Evolutionary conservation across 805 yeast genomes (phyloP).

Genomic region (Wickerhamomyces tratensis): DNA sequence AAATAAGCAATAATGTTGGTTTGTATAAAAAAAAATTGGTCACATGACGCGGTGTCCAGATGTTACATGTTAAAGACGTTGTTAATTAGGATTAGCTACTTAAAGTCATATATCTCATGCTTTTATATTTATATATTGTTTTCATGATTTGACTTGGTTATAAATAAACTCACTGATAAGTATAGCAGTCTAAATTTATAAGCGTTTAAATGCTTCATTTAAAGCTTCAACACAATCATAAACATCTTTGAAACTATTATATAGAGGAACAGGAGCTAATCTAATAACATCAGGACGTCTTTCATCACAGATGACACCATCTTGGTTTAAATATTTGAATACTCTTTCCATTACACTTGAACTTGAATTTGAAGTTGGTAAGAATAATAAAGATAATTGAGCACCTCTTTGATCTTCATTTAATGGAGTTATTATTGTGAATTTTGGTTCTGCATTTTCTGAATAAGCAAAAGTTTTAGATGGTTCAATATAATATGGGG

Average conservation of each 20-base stretch:
- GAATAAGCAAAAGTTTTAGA: conserved; percentile 13
- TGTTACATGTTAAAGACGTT: too few species aligned
- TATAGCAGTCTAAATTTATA: too few species aligned
- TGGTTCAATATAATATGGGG: conserved; percentile 34
- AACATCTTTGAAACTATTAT: conserved; percentile 68
- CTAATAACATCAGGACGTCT: conserved; percentile 86
- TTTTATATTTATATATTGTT: too few species aligned
- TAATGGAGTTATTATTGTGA: conserved; percentile 70
- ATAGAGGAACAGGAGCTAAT: conserved; percentile 79
- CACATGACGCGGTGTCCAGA: too few species aligned
- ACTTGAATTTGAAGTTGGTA: conserved; percentile 27
- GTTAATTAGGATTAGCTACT: too few species aligned
- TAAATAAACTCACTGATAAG: too few species aligned
- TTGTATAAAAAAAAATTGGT: too few species aligned
- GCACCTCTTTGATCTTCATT: conserved; percentile 55
- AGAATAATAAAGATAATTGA: conserved; percentile 70
- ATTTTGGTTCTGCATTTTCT: conserved; percentile 25
- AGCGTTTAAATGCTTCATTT: conserved; percentile 26
- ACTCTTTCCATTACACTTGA: conserved; percentile 54
- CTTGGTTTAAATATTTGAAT: conserved; percentile 32
- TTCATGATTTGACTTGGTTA: too few species aligned
- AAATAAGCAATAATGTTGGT: too few species aligned
- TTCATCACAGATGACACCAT: conserved; percentile 78
- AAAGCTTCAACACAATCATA: conserved; percentile 33
- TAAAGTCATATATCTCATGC: too few species aligned